Evolutionary conservation across 1,284 basidiomycete genomes (phyloP).

Genomic region (Ceratobasidium sp.): DNA sequence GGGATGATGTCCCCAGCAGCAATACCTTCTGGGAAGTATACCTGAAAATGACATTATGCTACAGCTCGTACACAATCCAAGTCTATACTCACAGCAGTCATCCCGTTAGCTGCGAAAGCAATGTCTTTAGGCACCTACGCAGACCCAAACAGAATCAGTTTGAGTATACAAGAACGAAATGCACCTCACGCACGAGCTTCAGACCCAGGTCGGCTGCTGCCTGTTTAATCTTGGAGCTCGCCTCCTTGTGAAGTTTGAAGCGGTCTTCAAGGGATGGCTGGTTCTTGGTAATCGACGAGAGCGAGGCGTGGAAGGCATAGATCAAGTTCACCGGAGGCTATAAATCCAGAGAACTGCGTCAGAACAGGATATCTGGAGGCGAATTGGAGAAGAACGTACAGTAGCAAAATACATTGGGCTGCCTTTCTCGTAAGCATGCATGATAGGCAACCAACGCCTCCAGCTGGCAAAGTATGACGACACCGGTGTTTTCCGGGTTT

Average conservation of each 20-base stretch:
- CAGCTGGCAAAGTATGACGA: conserved; percentile 90
- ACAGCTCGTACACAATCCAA: conserved; percentile 19
- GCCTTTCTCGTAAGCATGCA: conserved; percentile 87
- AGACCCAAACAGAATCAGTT: not conserved
- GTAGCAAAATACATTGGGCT: conserved; percentile 88
- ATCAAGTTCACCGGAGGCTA: conserved; percentile 87
- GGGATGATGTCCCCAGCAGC: conserved; percentile 79
- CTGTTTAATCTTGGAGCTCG: conserved; percentile 78
- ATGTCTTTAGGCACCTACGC: conserved; percentile 68
- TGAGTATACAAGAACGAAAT: not conserved
- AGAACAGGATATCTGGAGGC: not conserved
- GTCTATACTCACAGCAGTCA: conserved; percentile 76
- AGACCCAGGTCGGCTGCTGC: conserved; percentile 78
- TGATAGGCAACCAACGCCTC: conserved; percentile 94
- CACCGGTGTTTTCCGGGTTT: conserved; percentile 75
- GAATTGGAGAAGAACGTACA: not conserved
- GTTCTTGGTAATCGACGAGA: conserved; percentile 74
- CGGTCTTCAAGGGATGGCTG: conserved; percentile 79
- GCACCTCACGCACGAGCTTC: conserved; percentile 56
- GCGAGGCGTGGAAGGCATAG: conserved; percentile 86
- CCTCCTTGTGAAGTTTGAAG: conserved; percentile 79
- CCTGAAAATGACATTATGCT: conserved; percentile 52
- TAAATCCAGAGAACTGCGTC: conserved; percentile 23
- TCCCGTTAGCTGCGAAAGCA: conserved; percentile 85
- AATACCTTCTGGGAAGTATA: conserved; percentile 84